Percentiles rank a stretch among this genome's conserved stretches.
These are phyloP conservation scores for Gillenia trifoliata DNA, from an alignment of 306 rosid species.

Conservation along the genomic window DNA sequence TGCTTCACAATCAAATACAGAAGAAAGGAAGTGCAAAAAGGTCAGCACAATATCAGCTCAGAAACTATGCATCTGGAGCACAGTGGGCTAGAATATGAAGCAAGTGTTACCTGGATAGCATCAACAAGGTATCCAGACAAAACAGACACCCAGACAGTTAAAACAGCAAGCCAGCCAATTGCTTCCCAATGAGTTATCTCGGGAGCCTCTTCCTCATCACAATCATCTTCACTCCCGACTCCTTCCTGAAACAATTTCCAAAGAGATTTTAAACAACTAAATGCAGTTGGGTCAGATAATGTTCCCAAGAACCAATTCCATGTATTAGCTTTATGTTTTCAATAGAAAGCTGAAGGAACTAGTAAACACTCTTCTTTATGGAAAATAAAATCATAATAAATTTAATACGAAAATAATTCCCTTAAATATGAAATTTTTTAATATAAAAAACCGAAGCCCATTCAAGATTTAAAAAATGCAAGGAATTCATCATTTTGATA, in stretches of 20 bases:
- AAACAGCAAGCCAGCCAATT: slow-evolving; percentile 74
- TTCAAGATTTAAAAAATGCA: neutral
- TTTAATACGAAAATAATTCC: neutral
- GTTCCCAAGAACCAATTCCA: neutral
- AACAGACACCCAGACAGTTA: slow-evolving; percentile 75
- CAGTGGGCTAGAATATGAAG: neutral
- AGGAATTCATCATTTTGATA: neutral
- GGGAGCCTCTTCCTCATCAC: slow-evolving; percentile 52
- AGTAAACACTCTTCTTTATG: neutral
- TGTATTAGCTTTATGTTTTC: neutral
- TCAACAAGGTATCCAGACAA: slow-evolving; percentile 87
- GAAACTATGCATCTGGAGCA: neutral
- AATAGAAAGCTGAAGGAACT: neutral
- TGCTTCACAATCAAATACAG: too few relatives aligned
- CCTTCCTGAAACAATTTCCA: slow-evolving; percentile 36
- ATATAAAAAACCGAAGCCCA: neutral
- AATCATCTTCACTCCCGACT: slow-evolving; percentile 32
- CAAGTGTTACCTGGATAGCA: slow-evolving; percentile 62
- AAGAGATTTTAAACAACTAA: slow-evolving; percentile 1
- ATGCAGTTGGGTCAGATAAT: neutral
- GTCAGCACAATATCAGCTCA: neutral
- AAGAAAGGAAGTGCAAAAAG: neutral
- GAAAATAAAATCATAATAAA: neutral
- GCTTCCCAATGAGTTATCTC: slow-evolving; percentile 81
- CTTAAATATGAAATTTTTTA: neutral